Conservation (phyloP, 495 filamentous ascomycete genomes). For the Hypoxylon lenormandii region DNA sequence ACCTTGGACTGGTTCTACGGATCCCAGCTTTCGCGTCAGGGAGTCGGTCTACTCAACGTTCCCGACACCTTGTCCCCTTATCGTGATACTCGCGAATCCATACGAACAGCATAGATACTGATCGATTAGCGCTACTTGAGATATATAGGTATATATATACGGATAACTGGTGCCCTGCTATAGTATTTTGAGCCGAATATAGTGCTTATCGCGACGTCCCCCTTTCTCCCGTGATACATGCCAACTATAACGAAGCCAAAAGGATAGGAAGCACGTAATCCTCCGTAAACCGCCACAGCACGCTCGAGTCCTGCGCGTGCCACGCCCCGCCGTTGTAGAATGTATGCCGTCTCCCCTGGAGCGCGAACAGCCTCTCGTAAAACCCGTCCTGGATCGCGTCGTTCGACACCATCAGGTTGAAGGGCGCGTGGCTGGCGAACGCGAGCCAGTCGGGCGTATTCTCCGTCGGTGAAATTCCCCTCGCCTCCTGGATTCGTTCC, state of each 20-base stretch:
- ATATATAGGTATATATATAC: no score
- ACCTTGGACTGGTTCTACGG: no score
- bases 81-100: no score
- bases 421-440: constrained; percentile 10
- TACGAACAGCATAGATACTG: no score
- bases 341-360: constrained; percentile 61
- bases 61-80: no score
- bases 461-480: not conserved
- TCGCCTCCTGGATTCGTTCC: constrained; percentile 1
- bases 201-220: no score
- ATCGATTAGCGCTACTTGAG: no score
- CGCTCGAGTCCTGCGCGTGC: constrained; percentile 24
- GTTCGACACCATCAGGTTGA: constrained; percentile 23
- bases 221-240: no score
- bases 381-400: constrained; percentile 4
- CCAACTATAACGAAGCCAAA: not conserved
- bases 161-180: no score
- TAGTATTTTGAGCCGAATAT: no score
- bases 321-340: constrained; percentile 60
- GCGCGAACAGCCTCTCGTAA: constrained; percentile 53
- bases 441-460: constrained; percentile 11
- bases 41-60: no score
- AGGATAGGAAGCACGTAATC: constrained; percentile 4
- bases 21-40: no score
- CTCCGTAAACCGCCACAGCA: constrained; percentile 24